Percentiles rank a stretch among this genome's conserved stretches.
phyloP scores from a whole-genome alignment of 805 yeast species.

The Zygosaccharomyces gambellarensis region DNA sequence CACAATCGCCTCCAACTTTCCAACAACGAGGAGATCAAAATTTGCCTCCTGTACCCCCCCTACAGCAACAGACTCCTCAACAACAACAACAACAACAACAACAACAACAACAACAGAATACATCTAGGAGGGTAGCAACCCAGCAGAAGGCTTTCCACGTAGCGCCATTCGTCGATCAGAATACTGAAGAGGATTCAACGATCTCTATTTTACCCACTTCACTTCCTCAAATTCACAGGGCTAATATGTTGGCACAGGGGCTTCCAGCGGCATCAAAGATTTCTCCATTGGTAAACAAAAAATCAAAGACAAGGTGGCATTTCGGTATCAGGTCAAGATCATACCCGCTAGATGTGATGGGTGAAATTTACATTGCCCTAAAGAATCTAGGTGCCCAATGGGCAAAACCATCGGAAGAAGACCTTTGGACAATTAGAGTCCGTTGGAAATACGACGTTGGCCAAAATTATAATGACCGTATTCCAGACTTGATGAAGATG shows the following conservation, averaged over 20 bases:
- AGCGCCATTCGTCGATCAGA: constrained; percentile 29
- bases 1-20: constrained; percentile 57
- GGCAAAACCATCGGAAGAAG: constrained; percentile 93
- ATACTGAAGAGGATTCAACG: constrained; percentile 50
- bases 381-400: constrained; percentile 95
- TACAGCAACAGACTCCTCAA: neutral
- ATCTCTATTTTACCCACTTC: constrained; percentile 93
- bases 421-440: constrained; percentile 91
- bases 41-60: constrained; percentile 7
- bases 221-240: constrained; percentile 89
- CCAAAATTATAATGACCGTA: constrained; percentile 33
- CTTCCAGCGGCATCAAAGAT: constrained; percentile 44
- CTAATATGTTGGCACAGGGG: constrained; percentile 72
- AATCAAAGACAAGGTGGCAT: constrained; percentile 96
- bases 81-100: constrained; percentile 5
- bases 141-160: constrained; percentile 35
- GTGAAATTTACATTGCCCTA: constrained; percentile 91
- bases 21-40: constrained; percentile 19
- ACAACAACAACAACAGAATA: constrained; percentile 4
- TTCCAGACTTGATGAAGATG: constrained; percentile 89
- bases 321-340: constrained; percentile 95
- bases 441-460: constrained; percentile 77
- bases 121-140: constrained; percentile 14
- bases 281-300: constrained; percentile 63
- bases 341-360: constrained; percentile 97